Percentiles rank a stretch among this genome's conserved stretches.
Evolutionary conservation across 2,329 filamentous ascomycete species (phyloP).

Genomic region (Chaetoscypha palmicola): DNA sequence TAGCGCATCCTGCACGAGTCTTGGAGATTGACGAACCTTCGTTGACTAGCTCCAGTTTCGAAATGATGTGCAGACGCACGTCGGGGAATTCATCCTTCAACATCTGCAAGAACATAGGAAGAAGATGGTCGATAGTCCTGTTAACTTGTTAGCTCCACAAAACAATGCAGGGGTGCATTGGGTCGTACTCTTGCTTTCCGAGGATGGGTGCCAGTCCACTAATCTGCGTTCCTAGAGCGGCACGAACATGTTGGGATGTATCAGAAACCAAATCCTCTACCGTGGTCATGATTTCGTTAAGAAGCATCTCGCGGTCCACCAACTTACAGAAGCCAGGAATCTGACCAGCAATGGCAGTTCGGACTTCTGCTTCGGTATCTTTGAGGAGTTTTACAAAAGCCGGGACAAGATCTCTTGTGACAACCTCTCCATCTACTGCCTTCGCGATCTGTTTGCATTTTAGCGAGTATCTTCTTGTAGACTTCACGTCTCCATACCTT

Average conservation of each 20-base stretch:
- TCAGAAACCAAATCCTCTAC: conserved; percentile 96
- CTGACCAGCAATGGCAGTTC: conserved; percentile 93
- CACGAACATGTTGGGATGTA: conserved; percentile 91
- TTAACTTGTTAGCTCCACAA: conserved; percentile 21
- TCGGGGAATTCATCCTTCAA: conserved; percentile 99
- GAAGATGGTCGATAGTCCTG: conserved; percentile 89
- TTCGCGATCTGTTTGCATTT: conserved; percentile 70
- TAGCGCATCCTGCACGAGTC: conserved; percentile 10
- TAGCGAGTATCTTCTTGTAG: conserved; percentile 7
- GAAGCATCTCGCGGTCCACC: conserved; percentile 77
- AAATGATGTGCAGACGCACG: conserved; percentile 97
- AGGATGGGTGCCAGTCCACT: conserved; percentile 94
- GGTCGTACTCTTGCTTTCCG: conserved; percentile 89
- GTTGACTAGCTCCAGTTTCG: conserved; percentile 98
- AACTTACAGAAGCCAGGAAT: conserved; percentile 93
- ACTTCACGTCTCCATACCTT: conserved; percentile 52
- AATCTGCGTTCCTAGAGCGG: conserved; percentile 92
- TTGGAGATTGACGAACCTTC: conserved; percentile 55
- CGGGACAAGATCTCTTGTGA: conserved; percentile 87
- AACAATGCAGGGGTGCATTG: conserved; percentile 1
- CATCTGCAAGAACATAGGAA: conserved; percentile 99
- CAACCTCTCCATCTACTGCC: conserved; percentile 94
- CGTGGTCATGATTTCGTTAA: conserved; percentile 94
- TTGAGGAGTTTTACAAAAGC: conserved; percentile 97
- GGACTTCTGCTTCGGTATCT: conserved; percentile 94